A percentile compares a stretch with the other conserved stretches of the same genome.
Conservation (phyloP, 169 alveolate genomes). For the Blepharisma undulans region DNA sequence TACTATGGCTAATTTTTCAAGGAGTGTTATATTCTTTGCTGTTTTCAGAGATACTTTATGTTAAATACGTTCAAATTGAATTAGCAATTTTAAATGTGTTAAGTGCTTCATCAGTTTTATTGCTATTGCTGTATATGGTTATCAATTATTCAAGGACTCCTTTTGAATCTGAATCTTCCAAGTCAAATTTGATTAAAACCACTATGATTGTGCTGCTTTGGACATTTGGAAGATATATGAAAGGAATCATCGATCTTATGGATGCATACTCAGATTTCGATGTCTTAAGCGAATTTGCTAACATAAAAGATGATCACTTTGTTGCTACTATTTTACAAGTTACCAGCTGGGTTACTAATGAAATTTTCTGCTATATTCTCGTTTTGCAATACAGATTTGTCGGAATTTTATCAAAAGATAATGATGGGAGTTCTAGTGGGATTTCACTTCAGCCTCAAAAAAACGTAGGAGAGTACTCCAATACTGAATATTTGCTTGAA, state of each 20-base stretch:
- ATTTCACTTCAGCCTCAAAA: too few relatives aligned
- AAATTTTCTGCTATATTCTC: not conserved
- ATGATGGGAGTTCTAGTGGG: too few relatives aligned
- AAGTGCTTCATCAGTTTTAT: not conserved
- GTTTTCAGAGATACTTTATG: not conserved
- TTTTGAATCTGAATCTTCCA: not conserved
- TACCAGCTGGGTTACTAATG: not conserved
- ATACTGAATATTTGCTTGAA: too few relatives aligned
- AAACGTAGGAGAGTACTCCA: too few relatives aligned
- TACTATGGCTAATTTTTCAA: not conserved
- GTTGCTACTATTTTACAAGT: too few relatives aligned
- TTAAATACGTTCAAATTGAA: not conserved
- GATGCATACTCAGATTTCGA: too few relatives aligned
- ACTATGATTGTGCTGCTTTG: not conserved
- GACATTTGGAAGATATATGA: slow-evolving; percentile 11
- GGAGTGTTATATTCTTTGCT: not conserved
- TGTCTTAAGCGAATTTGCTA: too few relatives aligned
- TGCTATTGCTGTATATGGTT: not conserved
- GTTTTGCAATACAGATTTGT: not conserved
- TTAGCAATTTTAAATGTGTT: not conserved
- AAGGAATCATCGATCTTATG: too few relatives aligned
- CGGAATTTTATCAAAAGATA: too few relatives aligned
- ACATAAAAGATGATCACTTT: too few relatives aligned
- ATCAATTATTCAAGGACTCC: slow-evolving; percentile 17
- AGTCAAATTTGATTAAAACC: not conserved